Evolutionary conservation across 225 moss, liverwort and hornwort genomes (phyloP).

Genomic region (Pleurozium schreberi): DNA sequence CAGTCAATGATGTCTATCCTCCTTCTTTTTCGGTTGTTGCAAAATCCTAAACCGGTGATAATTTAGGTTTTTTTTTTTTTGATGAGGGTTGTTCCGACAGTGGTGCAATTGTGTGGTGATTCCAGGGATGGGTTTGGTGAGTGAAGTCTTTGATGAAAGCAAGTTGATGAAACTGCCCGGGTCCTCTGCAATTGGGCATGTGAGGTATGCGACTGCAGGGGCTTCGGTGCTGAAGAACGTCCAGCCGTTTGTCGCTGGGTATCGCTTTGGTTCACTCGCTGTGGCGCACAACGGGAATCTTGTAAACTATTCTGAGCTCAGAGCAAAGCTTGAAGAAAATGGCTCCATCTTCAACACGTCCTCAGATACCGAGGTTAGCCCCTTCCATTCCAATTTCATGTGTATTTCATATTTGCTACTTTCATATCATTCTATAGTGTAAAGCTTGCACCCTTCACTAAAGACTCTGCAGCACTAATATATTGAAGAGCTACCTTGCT

Average conservation of each 20-base stretch:
- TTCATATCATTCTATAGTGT: not conserved
- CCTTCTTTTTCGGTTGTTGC: not conserved
- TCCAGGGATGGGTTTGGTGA: slow-evolving; percentile 78
- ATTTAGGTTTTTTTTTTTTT: not conserved
- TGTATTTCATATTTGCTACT: not conserved
- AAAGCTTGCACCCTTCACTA: not conserved
- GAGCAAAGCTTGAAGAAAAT: slow-evolving; percentile 74
- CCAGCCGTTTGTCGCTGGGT: slow-evolving; percentile 90
- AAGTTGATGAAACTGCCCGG: slow-evolving; percentile 55
- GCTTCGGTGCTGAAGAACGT: slow-evolving; percentile 91
- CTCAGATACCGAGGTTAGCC: slow-evolving; percentile 73
- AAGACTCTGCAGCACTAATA: not conserved
- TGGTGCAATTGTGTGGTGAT: not conserved
- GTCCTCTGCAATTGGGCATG: slow-evolving; percentile 80
- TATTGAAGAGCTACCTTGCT: not conserved
- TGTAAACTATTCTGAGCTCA: slow-evolving; percentile 85
- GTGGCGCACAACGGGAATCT: slow-evolving; percentile 93
- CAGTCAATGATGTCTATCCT: not conserved
- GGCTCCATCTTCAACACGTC: slow-evolving; percentile 96
- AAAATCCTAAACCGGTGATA: not conserved
- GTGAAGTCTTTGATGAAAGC: slow-evolving; percentile 75
- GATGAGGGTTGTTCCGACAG: not conserved
- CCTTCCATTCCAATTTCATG: not conserved
- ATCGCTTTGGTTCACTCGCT: slow-evolving; percentile 76
- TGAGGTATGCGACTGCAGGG: slow-evolving; percentile 89